Evolutionary conservation across 2,329 filamentous ascomycete genomes (phyloP).

Genomic region (Tolypocladium pustulatum): DNA sequence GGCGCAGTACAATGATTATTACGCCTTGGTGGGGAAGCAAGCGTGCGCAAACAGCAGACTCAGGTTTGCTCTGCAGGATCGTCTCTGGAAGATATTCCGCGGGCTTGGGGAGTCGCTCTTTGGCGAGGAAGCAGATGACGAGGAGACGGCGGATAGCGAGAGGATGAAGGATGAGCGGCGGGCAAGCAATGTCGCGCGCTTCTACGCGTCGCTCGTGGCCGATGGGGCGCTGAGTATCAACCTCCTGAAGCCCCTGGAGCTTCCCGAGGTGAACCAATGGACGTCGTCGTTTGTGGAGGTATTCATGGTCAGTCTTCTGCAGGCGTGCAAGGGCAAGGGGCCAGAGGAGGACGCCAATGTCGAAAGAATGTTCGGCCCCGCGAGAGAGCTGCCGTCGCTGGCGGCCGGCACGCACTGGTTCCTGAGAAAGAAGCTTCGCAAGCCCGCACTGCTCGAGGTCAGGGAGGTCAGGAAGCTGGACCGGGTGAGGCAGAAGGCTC

Average conservation of each 20-base stretch:
- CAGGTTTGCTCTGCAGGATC: slow-evolving; percentile 77
- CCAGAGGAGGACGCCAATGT: slow-evolving; percentile 46
- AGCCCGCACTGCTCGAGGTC: slow-evolving; percentile 43
- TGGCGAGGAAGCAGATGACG: slow-evolving; percentile 50
- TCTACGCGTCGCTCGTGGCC: slow-evolving; percentile 41
- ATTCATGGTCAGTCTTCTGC: slow-evolving; percentile 64
- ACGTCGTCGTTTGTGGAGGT: slow-evolving; percentile 72
- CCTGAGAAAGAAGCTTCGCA: slow-evolving; percentile 61
- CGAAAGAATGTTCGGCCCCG: slow-evolving; percentile 54
- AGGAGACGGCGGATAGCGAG: slow-evolving; percentile 37
- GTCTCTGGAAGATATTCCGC: slow-evolving; percentile 77
- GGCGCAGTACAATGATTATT: slow-evolving; percentile 82
- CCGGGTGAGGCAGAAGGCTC: slow-evolving; percentile 21
- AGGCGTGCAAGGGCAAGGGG: slow-evolving; percentile 43
- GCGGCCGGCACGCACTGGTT: slow-evolving; percentile 71
- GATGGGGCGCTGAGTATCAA: slow-evolving; percentile 34
- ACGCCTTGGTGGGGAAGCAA: slow-evolving; percentile 71
- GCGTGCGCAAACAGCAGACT: slow-evolving; percentile 67
- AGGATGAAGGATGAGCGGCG: slow-evolving; percentile 36
- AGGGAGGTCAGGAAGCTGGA: slow-evolving; percentile 37
- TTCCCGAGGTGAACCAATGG: slow-evolving; percentile 66
- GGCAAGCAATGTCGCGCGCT: slow-evolving; percentile 40
- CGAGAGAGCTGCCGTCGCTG: slow-evolving; percentile 55
- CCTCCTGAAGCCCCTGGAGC: slow-evolving; percentile 60
- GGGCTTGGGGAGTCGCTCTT: slow-evolving; percentile 73